Percentiles rank a stretch among this genome's conserved stretches.
phyloP scores from a whole-genome alignment of 768 basidiomycete species.

The Nevesoporus exiguus region DNA sequence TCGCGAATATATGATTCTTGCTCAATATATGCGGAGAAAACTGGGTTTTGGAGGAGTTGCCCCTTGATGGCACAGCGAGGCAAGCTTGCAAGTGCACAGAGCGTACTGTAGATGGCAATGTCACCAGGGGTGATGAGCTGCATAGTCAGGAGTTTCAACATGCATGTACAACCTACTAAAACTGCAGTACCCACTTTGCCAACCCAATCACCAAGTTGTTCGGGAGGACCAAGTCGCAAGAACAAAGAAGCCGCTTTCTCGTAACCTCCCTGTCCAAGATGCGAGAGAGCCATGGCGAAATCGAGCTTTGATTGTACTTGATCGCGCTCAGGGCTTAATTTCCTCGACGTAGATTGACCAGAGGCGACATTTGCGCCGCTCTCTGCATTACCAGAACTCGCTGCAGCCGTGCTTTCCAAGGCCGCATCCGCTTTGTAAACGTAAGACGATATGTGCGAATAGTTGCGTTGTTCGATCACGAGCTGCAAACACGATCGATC shows the following conservation, averaged over 20 bases:
- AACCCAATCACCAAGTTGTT: constrained; percentile 74
- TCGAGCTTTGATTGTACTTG: constrained; percentile 76
- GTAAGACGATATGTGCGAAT: constrained; percentile 85
- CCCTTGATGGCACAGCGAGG: constrained; percentile 66
- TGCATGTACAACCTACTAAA: not conserved
- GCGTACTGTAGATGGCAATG: constrained; percentile 80
- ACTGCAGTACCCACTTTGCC: constrained; percentile 50
- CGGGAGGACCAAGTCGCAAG: constrained; percentile 60
- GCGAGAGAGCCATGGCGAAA: constrained; percentile 73
- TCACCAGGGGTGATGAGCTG: constrained; percentile 75
- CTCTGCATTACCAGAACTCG: constrained; percentile 31
- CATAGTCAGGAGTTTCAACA: not conserved
- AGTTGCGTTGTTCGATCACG: constrained; percentile 82
- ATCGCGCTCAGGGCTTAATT: constrained; percentile 54
- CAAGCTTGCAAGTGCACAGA: constrained; percentile 81
- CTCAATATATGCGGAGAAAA: constrained; percentile 76
- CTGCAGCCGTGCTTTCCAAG: constrained; percentile 56
- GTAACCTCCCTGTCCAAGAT: constrained; percentile 68
- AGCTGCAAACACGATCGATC: constrained; percentile 44
- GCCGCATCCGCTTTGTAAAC: constrained; percentile 95
- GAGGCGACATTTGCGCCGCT: constrained; percentile 8
- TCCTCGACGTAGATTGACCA: constrained; percentile 34
- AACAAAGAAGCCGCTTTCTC: constrained; percentile 79
- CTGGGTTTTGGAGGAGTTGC: constrained; percentile 62
- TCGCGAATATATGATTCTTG: constrained; percentile 86